phyloP scores from a whole-genome alignment of 352 stramenopile genomes.

The Pythium diclinum region DNA sequence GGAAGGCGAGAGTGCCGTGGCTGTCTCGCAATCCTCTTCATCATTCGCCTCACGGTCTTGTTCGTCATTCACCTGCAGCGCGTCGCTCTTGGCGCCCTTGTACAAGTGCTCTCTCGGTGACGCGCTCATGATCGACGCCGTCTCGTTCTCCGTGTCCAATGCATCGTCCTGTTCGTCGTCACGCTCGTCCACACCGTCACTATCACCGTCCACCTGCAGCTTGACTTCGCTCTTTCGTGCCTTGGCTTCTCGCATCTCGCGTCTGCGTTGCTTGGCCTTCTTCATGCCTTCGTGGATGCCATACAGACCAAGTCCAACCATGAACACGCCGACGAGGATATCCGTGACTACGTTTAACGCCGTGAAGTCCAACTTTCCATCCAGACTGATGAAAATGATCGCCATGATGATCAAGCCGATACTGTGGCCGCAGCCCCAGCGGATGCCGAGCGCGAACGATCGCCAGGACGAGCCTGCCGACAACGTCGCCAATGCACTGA shows the following conservation, averaged over 20 bases:
- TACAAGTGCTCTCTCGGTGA: slow-evolving; percentile 23
- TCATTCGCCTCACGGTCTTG: slow-evolving; percentile 2
- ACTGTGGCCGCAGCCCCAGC: slow-evolving; percentile 90
- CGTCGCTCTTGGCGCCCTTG: slow-evolving; percentile 7
- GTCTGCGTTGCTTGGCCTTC: slow-evolving; percentile 32
- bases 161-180: slow-evolving; percentile 18
- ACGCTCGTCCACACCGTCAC: slow-evolving; percentile 17
- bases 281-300: slow-evolving; percentile 63
- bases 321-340: slow-evolving; percentile 76
- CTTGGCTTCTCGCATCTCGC: slow-evolving; percentile 24
- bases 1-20: slow-evolving; percentile 19
- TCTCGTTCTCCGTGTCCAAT: slow-evolving; percentile 41
- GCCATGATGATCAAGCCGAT: slow-evolving; percentile 87
- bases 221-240: slow-evolving; percentile 3
- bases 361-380: slow-evolving; percentile 51
- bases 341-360: slow-evolving; percentile 57
- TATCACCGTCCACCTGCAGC: slow-evolving; percentile 11
- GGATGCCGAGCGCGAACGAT: slow-evolving; percentile 82
- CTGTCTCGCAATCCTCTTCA: background rate
- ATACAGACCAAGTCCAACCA: slow-evolving; percentile 73
- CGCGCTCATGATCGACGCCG: slow-evolving; percentile 30
- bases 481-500: slow-evolving; percentile 87
- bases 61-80: slow-evolving; percentile 14
- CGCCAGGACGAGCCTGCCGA: slow-evolving; percentile 68
- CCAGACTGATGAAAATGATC: slow-evolving; percentile 71